Conservation (phyloP, 1,284 basidiomycete species). For the Ceratobasidium theobromae region DNA sequence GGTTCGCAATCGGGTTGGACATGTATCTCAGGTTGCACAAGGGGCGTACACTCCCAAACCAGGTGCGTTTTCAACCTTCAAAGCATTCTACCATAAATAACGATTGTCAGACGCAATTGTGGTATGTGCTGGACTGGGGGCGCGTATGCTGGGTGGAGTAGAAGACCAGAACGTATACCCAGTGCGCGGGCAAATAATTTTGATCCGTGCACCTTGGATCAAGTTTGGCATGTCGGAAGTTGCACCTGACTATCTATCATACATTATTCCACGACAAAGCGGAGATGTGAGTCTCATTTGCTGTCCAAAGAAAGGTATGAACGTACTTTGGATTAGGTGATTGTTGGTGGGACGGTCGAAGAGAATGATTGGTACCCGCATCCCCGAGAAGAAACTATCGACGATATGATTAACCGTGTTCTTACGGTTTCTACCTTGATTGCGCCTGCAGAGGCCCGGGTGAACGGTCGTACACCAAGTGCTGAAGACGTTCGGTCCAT, state of each 20-base stretch:
- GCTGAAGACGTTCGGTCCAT: constrained; percentile 63
- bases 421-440: constrained; percentile 67
- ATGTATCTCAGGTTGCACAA: constrained; percentile 25
- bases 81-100: constrained; percentile 62
- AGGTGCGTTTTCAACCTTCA: constrained; percentile 41
- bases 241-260: constrained; percentile 53
- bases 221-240: constrained; percentile 54
- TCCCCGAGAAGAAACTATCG: constrained; percentile 61
- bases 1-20: constrained; percentile 44
- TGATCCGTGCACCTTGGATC: constrained; percentile 57
- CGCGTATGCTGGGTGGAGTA: constrained; percentile 51
- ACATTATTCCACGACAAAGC: constrained; percentile 67
- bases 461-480: constrained; percentile 49
- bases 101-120: constrained; percentile 55
- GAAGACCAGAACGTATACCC: constrained; percentile 54
- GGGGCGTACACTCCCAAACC: constrained; percentile 26
- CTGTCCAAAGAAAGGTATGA: neutral
- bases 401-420: constrained; percentile 58
- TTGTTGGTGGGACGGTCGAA: constrained; percentile 65
- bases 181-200: constrained; percentile 55
- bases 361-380: constrained; percentile 66
- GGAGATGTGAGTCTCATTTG: constrained; percentile 56
- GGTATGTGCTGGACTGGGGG: constrained; percentile 63
- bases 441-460: constrained; percentile 54
- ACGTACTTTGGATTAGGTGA: constrained; percentile 47